Evolutionary conservation across 2,329 filamentous ascomycete genomes (phyloP).

Genomic region (Karstenula rhodostoma): DNA sequence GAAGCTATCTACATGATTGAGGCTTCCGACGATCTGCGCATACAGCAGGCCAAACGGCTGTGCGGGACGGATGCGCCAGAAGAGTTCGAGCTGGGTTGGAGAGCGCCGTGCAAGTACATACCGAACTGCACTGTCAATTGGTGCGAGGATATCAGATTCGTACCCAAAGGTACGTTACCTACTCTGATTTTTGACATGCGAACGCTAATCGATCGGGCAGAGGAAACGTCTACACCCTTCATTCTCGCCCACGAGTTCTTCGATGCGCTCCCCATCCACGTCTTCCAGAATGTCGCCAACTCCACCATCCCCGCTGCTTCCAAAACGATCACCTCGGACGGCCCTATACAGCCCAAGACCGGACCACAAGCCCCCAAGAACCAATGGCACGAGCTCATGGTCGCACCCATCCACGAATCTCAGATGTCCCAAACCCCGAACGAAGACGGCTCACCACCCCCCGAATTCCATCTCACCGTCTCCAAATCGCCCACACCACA

Average conservation of each 20-base stretch:
- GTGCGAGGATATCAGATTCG: constrained; percentile 87
- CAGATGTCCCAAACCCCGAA: constrained; percentile 23
- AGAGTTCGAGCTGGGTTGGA: constrained; percentile 76
- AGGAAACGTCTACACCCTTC: constrained; percentile 78
- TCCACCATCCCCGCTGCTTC: constrained; percentile 47
- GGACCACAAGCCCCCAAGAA: constrained; percentile 45
- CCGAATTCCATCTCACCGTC: constrained; percentile 88
- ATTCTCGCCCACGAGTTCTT: constrained; percentile 99
- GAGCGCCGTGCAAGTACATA: constrained; percentile 78
- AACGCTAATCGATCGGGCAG: constrained; percentile 51
- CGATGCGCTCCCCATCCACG: constrained; percentile 94
- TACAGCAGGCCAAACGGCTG: constrained; percentile 80
- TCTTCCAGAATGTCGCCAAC: constrained; percentile 79
- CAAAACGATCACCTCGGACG: constrained; percentile 58
- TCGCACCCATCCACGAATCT: constrained; percentile 50
- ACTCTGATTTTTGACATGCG: constrained; percentile 4
- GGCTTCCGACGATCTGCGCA: constrained; percentile 81
- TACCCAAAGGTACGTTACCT: constrained; percentile 70
- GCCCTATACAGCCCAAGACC: constrained; percentile 54
- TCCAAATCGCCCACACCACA: constrained; percentile 80
- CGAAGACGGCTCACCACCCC: constrained; percentile 45
- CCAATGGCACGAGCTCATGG: constrained; percentile 55
- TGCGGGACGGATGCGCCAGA: constrained; percentile 76
- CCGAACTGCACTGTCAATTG: constrained; percentile 77
- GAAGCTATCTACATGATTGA: constrained; percentile 94